Percentiles rank a stretch among this genome's conserved stretches.
Conservation (phyloP, 192 early-diverging fungal species). For the Phlyctochytrium bullatum region DNA sequence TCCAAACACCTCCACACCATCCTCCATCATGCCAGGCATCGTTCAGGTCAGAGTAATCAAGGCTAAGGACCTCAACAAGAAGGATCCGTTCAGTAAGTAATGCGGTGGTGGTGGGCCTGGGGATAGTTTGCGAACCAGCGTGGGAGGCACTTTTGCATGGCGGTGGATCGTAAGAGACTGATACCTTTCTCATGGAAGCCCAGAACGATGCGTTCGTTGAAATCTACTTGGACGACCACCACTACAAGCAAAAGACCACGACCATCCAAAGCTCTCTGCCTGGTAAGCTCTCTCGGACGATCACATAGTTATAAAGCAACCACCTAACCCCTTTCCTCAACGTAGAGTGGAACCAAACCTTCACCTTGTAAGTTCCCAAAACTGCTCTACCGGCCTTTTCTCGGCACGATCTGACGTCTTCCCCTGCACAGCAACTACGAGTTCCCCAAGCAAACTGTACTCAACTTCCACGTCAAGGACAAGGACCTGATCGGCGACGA, state of each 20-base stretch:
- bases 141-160: too few relatives aligned
- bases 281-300: too few relatives aligned
- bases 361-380: constrained; percentile 1
- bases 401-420: background rate
- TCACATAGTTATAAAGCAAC: too few relatives aligned
- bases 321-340: too few relatives aligned
- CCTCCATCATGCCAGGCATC: background rate
- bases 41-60: constrained; percentile 1
- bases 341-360: constrained; percentile 2
- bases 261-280: background rate
- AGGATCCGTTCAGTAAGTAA: constrained; percentile 9
- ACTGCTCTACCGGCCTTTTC: background rate
- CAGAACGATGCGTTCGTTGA: constrained; percentile 6
- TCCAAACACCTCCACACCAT: too few relatives aligned
- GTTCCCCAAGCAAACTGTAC: background rate
- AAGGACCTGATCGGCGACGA: background rate
- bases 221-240: background rate
- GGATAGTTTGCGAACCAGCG: background rate
- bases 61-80: constrained; percentile 2
- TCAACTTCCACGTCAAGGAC: constrained; percentile 5
- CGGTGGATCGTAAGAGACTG: too few relatives aligned
- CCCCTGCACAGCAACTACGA: background rate
- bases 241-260: constrained; percentile 10
- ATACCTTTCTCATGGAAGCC: too few relatives aligned
- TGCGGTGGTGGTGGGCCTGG: background rate